Evolutionary conservation across 495 filamentous ascomycete species (phyloP), one percentile per base, ranked within the genome.

Genomic region (Thozetella sp.): DNA sequence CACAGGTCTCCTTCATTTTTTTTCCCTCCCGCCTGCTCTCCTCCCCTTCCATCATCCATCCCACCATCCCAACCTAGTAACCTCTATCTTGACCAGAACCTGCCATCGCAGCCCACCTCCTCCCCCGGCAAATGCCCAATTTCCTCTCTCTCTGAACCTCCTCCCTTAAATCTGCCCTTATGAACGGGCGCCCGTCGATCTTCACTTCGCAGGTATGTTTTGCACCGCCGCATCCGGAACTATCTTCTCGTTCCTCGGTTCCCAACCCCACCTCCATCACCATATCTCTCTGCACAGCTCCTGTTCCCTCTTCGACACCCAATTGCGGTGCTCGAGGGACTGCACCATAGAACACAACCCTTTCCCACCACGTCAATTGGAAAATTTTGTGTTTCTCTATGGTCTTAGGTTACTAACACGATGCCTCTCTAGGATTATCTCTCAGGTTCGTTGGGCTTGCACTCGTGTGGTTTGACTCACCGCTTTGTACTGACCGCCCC

Each of bases 161-260:
- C 20, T 58, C 19, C 24, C 25, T 59, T 62, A 67, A 69, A 61
- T 67, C 76, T 68, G 90, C 90, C 84, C 89, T 90, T 90, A 97
- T 97, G 93, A 91, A 89, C 91, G 91, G 90, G 84, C 88, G 88
- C 86, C 83, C 88, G 77, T 93, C 93, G 73, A 85, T 90, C 77
- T 97, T 94, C 83, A 97, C 93, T 83, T 97, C 93, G 79, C 93
- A 97, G 90, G 92, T 96, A 92, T 62, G 86, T 76, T 55, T 37
- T 51, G 30, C 17, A 17, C 26, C 51, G 51, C 57, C 53, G 19
- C 22, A 53, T 25, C 23, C 51, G 23, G 10, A 45, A 22, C 56
- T n/a, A n/a, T 52, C 51, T 64, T 45, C n/a, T 25, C 53, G 55
- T 23, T 37, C 24, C 25, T 51, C 37, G 40, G 43, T 55, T 12